Evolutionary conservation across 148 eudicot species (phyloP).

Genomic region (Agrostemma githago): DNA sequence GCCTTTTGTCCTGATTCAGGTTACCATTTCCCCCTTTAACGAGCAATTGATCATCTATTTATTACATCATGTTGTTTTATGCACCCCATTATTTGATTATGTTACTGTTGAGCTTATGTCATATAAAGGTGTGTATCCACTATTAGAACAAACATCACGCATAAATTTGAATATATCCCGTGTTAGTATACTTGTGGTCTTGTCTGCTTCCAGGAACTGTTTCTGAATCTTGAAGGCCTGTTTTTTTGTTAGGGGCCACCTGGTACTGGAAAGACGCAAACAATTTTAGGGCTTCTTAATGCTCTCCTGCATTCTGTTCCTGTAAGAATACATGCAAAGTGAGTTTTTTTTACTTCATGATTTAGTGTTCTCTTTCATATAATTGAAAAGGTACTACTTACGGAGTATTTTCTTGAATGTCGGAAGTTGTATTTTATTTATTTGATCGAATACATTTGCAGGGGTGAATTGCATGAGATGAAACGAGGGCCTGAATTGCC

Average conservation of each 20-base stretch:
- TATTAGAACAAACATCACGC: not conserved
- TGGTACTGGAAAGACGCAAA: conserved; percentile 97
- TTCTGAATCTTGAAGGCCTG: conserved; percentile 10
- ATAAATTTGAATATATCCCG: not conserved
- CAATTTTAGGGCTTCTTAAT: conserved; percentile 91
- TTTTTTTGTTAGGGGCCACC: conserved; percentile 80
- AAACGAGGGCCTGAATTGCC: conserved; percentile 74
- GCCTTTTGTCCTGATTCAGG: conserved; percentile 87
- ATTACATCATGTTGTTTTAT: conserved; percentile 8
- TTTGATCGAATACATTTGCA: conserved; percentile 30
- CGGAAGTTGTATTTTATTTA: not conserved
- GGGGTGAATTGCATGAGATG: conserved; percentile 42
- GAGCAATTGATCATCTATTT: conserved; percentile 7
- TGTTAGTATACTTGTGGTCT: not conserved
- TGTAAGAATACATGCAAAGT: conserved; percentile 67
- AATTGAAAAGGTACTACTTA: not conserved
- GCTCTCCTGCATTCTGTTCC: conserved; percentile 93
- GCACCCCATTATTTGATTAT: not conserved
- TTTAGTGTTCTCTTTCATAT: not conserved
- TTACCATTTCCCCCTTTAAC: conserved; percentile 28
- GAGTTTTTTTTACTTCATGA: conserved; percentile 23
- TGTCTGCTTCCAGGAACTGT: not conserved
- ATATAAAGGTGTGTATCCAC: not conserved
- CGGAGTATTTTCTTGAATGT: not conserved
- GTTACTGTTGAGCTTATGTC: not conserved